phyloP scores from a whole-genome alignment of 805 yeast genomes.

The Yamadazyma laniorum region DNA sequence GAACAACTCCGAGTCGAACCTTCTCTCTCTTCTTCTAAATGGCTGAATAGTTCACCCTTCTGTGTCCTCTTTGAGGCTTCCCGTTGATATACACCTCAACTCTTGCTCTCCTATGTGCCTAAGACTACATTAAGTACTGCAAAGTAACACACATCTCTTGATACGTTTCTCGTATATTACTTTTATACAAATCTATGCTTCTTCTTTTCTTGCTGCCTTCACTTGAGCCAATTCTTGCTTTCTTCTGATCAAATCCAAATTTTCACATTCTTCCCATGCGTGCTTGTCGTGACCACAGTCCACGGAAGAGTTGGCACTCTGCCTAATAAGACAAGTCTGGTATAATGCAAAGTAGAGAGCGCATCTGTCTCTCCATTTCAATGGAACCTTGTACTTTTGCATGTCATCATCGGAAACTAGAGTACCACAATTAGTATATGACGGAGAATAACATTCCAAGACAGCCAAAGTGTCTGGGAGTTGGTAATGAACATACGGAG shows the following conservation, averaged over 20 bases:
- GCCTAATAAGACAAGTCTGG: slow-evolving; percentile 44
- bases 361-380: slow-evolving; percentile 81
- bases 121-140: no score
- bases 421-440: slow-evolving; percentile 4
- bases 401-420: slow-evolving; percentile 79
- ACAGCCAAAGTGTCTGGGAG: no score
- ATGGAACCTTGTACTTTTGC: slow-evolving; percentile 74
- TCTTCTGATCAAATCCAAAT: slow-evolving; percentile 77
- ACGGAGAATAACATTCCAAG: background rate
- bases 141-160: no score
- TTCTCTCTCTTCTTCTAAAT: no score
- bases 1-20: no score
- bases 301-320: slow-evolving; percentile 40
- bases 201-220: slow-evolving; percentile 38
- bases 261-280: slow-evolving; percentile 82
- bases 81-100: no score
- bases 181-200: slow-evolving; percentile 6
- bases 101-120: no score
- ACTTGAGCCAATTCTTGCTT: slow-evolving; percentile 64
- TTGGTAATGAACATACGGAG: slow-evolving; percentile 32
- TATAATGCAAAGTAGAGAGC: slow-evolving; percentile 53
- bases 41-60: no score
- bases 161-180: no score
- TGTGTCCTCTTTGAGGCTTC: no score
- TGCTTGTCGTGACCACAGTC: slow-evolving; percentile 77